A percentile compares a stretch with the other conserved stretches of the same genome.
phyloP scores from a whole-genome alignment of 306 rosid genomes.

The Vigna unguiculata region DNA sequence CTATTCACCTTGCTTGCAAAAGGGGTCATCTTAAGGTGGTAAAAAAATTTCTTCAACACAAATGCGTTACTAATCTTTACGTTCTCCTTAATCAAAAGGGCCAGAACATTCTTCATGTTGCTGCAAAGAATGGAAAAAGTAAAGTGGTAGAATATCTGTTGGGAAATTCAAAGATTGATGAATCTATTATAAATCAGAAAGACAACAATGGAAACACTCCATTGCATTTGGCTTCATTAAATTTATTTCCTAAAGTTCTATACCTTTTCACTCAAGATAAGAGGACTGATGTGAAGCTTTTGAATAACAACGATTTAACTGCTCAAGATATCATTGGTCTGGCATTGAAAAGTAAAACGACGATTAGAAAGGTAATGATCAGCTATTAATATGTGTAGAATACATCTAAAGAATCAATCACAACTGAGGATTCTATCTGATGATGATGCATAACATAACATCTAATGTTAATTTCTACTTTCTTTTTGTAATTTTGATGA shows the following conservation, averaged over 20 bases:
- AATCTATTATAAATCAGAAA: background rate
- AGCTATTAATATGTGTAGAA: too few relatives aligned
- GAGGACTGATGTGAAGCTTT: background rate
- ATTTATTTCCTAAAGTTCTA: background rate
- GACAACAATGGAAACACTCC: conserved; percentile 43
- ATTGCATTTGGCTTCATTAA: conserved; percentile 37
- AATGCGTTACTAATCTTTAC: background rate
- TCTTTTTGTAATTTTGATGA: background rate
- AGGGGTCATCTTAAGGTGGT: background rate
- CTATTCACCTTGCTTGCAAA: conserved; percentile 16
- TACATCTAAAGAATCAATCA: too few relatives aligned
- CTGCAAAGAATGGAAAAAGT: conserved; percentile 27
- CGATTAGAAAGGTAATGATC: background rate
- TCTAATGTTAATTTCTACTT: background rate
- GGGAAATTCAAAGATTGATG: background rate
- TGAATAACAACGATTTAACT: background rate
- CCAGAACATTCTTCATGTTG: conserved; percentile 46
- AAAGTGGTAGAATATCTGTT: background rate
- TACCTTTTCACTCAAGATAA: background rate
- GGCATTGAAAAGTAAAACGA: background rate
- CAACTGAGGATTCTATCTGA: background rate
- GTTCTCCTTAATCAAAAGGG: background rate
- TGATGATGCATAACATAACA: background rate
- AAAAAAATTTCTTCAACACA: background rate
- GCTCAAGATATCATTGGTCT: background rate